Percentiles rank a stretch among this genome's conserved stretches.
Conservation (phyloP, 1,284 basidiomycete genomes). For the Rhodotorula sp. region DNA sequence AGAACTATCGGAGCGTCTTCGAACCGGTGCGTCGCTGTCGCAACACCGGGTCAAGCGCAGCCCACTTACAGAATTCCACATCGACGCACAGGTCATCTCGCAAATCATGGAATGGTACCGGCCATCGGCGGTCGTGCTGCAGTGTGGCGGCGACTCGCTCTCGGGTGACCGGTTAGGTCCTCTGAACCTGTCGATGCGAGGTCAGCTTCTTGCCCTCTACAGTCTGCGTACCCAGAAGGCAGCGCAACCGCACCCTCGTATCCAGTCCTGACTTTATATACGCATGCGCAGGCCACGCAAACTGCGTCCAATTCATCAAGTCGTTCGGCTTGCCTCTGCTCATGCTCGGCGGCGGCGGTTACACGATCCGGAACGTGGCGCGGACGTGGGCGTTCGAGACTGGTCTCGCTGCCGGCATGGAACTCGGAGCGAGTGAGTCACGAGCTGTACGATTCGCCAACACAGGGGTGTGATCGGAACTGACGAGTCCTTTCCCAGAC, state of each 20-base stretch:
- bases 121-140: slow-evolving; percentile 92
- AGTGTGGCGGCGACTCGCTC: slow-evolving; percentile 98
- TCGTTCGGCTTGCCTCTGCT: slow-evolving; percentile 91
- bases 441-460: too few species aligned
- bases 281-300: slow-evolving; percentile 69
- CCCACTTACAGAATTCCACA: background rate
- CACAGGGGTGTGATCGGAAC: too few species aligned
- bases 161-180: slow-evolving; percentile 96
- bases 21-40: slow-evolving; percentile 68
- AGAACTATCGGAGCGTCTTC: slow-evolving; percentile 92
- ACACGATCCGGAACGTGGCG: slow-evolving; percentile 97
- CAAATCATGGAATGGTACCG: slow-evolving; percentile 95
- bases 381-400: slow-evolving; percentile 99
- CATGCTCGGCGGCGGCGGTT: slow-evolving; percentile 93
- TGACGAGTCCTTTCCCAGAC: slow-evolving; percentile 55
- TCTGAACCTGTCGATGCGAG: slow-evolving; percentile 95
- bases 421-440: slow-evolving; percentile 73
- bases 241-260: background rate
- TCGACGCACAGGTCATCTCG: slow-evolving; percentile 71
- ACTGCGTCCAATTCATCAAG: slow-evolving; percentile 96
- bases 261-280: background rate
- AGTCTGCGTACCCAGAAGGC: fast-evolving
- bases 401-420: slow-evolving; percentile 91
- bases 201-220: slow-evolving; percentile 50
- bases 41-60: background rate